phyloP scores from a whole-genome alignment of 495 filamentous ascomycete species.

The Lepidopterella palustris region DNA sequence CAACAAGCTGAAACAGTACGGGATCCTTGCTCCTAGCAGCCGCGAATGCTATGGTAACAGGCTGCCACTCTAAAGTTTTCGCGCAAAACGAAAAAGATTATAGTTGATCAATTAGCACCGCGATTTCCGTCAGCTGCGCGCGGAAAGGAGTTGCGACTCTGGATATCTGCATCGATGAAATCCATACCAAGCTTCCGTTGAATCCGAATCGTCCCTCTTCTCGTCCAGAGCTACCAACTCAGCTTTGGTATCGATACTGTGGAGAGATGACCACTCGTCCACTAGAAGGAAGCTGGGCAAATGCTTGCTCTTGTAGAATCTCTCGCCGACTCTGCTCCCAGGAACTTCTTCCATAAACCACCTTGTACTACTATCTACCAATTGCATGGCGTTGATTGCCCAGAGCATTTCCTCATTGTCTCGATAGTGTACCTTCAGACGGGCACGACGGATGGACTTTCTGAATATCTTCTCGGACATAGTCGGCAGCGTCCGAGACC shows the following conservation, averaged over 20 bases:
- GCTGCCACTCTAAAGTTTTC: too few relatives aligned
- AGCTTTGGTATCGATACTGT: constrained; percentile 19
- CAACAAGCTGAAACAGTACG: too few relatives aligned
- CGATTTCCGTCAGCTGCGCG: too few relatives aligned
- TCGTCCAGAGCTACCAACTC: background rate
- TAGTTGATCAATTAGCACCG: too few relatives aligned
- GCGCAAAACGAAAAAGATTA: too few relatives aligned
- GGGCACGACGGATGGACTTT: constrained; percentile 12
- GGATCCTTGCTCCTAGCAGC: too few relatives aligned
- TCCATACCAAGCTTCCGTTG: too few relatives aligned
- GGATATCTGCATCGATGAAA: too few relatives aligned
- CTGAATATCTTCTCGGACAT: background rate
- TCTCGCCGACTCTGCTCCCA: constrained; percentile 14
- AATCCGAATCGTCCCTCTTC: too few relatives aligned
- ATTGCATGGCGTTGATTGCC: constrained; percentile 14
- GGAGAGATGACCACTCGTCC: constrained; percentile 21
- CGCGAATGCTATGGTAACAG: too few relatives aligned
- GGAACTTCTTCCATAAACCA: constrained; percentile 4
- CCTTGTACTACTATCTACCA: constrained; percentile 3
- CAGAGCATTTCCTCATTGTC: constrained; percentile 17
- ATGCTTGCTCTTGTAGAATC: constrained; percentile 14
- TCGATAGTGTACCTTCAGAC: constrained; percentile 11
- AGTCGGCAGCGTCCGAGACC: background rate
- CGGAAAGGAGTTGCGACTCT: too few relatives aligned
- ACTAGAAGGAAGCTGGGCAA: constrained; percentile 12